Percentiles rank a stretch among this genome's conserved stretches.
phyloP scores from a whole-genome alignment of 441 rosid genomes.

The Mallotus japonicus region DNA sequence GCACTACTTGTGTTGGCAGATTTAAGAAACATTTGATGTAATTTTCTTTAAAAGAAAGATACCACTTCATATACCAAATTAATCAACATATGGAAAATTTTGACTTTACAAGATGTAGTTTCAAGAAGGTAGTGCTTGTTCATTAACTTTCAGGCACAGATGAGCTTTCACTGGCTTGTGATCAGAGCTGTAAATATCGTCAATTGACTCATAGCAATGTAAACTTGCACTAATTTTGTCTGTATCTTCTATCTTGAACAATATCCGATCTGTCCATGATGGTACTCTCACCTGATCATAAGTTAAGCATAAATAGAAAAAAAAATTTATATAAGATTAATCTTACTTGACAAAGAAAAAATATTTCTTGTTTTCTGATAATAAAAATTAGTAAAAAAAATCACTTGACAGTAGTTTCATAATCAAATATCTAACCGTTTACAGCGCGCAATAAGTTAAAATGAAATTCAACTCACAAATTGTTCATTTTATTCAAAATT shows the following conservation, averaged over 20 bases:
- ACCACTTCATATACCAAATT: neutral
- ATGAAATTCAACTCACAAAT: no score
- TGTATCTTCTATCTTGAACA: conserved; percentile 54
- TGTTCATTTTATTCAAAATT: no score
- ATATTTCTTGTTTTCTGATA: no score
- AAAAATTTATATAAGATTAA: neutral
- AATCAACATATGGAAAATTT: neutral
- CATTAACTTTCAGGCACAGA: conserved; percentile 39
- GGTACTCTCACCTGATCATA: conserved; percentile 56
- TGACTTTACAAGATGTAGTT: neutral
- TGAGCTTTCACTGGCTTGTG: conserved; percentile 78
- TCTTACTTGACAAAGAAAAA: no score
- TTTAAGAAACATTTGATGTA: no score
- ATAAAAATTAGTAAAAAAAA: no score
- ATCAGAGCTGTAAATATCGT: conserved; percentile 59
- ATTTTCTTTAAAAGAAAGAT: neutral
- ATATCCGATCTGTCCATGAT: conserved; percentile 72
- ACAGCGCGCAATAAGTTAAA: no score
- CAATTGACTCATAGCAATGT: conserved; percentile 55
- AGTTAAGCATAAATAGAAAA: neutral
- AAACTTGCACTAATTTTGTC: conserved; percentile 38
- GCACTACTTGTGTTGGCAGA: no score
- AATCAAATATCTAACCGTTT: no score
- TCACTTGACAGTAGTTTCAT: no score
- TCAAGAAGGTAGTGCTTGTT: neutral